Evolutionary conservation across 2,329 filamentous ascomycete species (phyloP).

Genomic region (Leptographium procerum): DNA sequence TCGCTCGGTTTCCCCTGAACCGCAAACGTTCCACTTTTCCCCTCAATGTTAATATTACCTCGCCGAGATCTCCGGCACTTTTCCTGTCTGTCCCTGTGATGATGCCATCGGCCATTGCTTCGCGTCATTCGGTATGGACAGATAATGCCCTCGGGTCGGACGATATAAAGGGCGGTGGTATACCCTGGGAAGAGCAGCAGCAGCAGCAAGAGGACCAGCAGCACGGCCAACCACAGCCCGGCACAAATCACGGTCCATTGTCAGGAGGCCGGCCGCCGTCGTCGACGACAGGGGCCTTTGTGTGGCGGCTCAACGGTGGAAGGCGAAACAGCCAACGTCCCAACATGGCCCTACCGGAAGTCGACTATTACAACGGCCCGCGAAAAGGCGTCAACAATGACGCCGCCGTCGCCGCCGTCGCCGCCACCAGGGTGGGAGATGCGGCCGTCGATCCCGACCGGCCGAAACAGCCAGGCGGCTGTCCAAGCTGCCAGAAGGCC

Average conservation of each 20-base stretch:
- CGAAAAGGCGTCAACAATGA: no score
- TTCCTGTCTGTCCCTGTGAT: not conserved
- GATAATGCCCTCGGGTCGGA: not conserved
- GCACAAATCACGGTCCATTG: not conserved
- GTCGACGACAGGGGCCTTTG: not conserved
- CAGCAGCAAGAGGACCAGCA: not conserved
- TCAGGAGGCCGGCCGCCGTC: not conserved
- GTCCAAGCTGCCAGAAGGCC: not conserved
- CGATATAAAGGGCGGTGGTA: not conserved
- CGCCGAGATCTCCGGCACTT: not conserved
- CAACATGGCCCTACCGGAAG: conserved; percentile 2
- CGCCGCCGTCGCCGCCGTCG: no score
- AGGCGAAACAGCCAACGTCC: not conserved
- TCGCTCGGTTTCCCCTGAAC: not conserved
- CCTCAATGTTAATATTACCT: not conserved
- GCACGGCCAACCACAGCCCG: not conserved
- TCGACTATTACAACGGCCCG: not conserved
- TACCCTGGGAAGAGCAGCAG: not conserved
- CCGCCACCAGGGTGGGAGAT: not conserved
- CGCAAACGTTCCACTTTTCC: not conserved
- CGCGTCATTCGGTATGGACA: conserved; percentile 8
- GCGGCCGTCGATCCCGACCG: not conserved
- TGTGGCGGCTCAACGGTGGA: not conserved
- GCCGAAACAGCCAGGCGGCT: not conserved
- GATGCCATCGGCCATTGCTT: conserved; percentile 8